Evolutionary conservation across 371 early-diverging fungal genomes (phyloP).

Genomic region (Mortierella sp.): DNA sequence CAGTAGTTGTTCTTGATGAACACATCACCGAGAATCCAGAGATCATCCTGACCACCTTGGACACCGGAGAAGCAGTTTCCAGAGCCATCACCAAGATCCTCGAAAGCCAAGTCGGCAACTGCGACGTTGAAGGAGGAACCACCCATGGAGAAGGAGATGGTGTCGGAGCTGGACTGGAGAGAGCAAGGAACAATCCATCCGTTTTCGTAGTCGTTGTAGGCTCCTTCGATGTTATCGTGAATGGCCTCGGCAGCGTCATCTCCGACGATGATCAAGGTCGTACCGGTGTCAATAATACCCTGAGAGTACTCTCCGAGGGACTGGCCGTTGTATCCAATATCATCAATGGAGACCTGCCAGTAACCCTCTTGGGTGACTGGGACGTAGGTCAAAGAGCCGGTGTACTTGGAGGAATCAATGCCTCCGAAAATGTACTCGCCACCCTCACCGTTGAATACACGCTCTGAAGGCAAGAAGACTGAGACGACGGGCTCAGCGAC

Average conservation of each 20-base stretch:
- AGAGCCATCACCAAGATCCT: constrained; percentile 5
- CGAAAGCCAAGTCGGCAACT: constrained; percentile 26
- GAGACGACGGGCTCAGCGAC: constrained; percentile 57
- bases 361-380: constrained; percentile 78
- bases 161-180: constrained; percentile 8
- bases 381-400: constrained; percentile 63
- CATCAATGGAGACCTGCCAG: constrained; percentile 48
- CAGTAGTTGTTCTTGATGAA: constrained; percentile 64
- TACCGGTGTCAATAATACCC: constrained; percentile 19
- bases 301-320: constrained; percentile 22
- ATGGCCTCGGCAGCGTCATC: constrained; percentile 25
- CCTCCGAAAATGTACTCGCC: constrained; percentile 75
- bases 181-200: constrained; percentile 43
- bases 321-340: constrained; percentile 16
- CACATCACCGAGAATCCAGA: not conserved
- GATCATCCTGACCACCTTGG: too few relatives aligned
- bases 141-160: constrained; percentile 24
- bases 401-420: constrained; percentile 64
- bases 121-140: constrained; percentile 24
- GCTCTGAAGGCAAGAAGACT: constrained; percentile 53
- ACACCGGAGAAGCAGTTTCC: too few relatives aligned
- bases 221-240: constrained; percentile 29
- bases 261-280: constrained; percentile 52
- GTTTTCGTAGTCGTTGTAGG: constrained; percentile 22
- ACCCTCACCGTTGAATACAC: constrained; percentile 14